Evolutionary conservation across 176 grass and related monocot species (phyloP), one percentile per base, ranked within the genome.

Genomic region (Cenchrus americanus): DNA sequence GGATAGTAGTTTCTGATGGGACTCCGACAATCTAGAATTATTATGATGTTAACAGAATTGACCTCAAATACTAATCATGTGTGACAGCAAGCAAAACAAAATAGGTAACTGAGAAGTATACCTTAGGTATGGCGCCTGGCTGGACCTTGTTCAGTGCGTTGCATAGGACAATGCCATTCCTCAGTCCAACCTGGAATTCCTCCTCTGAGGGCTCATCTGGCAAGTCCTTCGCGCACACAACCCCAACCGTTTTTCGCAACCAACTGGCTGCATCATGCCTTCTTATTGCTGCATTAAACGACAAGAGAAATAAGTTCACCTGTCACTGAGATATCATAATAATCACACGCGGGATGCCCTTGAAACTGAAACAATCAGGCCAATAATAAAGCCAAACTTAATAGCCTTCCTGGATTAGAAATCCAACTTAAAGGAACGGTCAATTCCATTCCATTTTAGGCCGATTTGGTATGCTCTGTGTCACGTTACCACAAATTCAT

Each of bases 141-240:
- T 93, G 73, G 60, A 95, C 59, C 59, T 93, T 98, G 52, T 95
- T 98, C 51, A 98, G 83, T 63, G 91, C 96, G 82, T 91, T 93
- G 91, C 96, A 98, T 68, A 98, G 92, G 79, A 92, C 75, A 73
- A 98, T 94, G 17, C 96, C 96, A 47, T 93, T 98, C 72, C 91
- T 91, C 62, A 98, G 59, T 4, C 87, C 91, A 40, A 85, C 87
- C 55, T 84, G 88, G 78, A 98, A 93, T 76, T 95, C 96, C 85
- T 95, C 91, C 82, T 98, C 93, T 3, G 96, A 90, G 5, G 96
- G 96, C 69, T 93, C 87, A 62, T 95, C 91, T 18, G 96, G 85
- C 32, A 95, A 86, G 85, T 95, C 93, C 21, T 78, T 94, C 62
- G 89, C 89, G 37, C 79, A 90, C 13, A 93, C 86, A 5, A 90